Percentiles rank a stretch among this genome's conserved stretches.
Conservation (phyloP, 257 asterid genomes). For the Primulina tabacum region DNA sequence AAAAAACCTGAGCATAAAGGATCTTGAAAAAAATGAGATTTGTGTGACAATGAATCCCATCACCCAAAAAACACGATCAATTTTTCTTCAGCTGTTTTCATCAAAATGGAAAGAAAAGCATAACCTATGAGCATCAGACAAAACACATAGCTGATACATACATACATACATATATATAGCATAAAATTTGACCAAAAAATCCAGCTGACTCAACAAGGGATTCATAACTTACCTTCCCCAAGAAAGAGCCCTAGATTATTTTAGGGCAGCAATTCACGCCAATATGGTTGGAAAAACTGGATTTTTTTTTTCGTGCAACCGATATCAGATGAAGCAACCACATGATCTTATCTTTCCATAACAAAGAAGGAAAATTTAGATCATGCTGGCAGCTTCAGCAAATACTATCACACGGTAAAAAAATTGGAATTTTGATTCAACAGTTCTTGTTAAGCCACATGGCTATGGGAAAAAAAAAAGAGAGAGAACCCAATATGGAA, state of each 20-base stretch:
- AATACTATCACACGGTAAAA: conserved; percentile 26
- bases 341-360: conserved; percentile 38
- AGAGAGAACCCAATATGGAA: background rate
- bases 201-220: background rate
- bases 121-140: background rate
- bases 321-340: conserved; percentile 42
- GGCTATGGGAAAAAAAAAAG: background rate
- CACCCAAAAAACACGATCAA: background rate
- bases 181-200: background rate
- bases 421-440: background rate
- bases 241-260: background rate
- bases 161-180: background rate
- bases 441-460: background rate
- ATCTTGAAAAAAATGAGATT: background rate
- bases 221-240: background rate
- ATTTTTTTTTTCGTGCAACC: conserved; percentile 24
- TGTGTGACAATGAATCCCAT: background rate
- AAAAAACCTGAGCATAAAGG: background rate
- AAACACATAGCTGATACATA: background rate
- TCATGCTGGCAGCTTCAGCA: conserved; percentile 60
- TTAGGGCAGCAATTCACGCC: background rate
- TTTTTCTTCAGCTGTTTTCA: background rate
- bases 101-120: background rate
- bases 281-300: too few species aligned
- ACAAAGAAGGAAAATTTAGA: conserved; percentile 30